These are phyloP conservation scores for Chaetomium globosum DNA, from an alignment of 2,329 filamentous ascomycete genomes.

Conservation along the genomic window DNA sequence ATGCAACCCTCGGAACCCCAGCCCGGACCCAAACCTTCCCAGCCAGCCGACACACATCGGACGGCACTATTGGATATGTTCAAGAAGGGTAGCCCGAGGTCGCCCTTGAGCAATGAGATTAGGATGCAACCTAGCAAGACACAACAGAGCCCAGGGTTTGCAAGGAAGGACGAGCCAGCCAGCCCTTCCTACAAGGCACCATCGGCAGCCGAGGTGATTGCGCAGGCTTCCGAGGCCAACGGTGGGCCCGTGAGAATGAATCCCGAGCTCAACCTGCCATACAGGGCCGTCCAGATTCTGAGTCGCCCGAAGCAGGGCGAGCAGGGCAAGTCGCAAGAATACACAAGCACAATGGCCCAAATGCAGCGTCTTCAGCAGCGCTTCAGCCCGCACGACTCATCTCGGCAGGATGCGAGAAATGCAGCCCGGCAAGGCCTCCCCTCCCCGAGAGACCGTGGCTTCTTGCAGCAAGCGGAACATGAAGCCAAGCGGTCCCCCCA, in stretches of 20 bases:
- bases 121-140: conserved; percentile 24
- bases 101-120: conserved; percentile 37
- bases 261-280: conserved; percentile 46
- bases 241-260: conserved; percentile 42
- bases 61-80: conserved; percentile 58
- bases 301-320: conserved; percentile 42
- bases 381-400: conserved; percentile 29
- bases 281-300: conserved; percentile 46
- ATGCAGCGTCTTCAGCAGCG: conserved; percentile 33
- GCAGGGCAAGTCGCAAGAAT: conserved; percentile 27
- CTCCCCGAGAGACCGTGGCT: conserved; percentile 31
- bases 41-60: conserved; percentile 48
- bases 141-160: conserved; percentile 31
- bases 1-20: conserved; percentile 23
- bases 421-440: conserved; percentile 26
- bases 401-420: conserved; percentile 33
- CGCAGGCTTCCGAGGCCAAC: conserved; percentile 39
- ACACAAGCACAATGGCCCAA: conserved; percentile 24
- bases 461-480: conserved; percentile 29
- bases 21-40: conserved; percentile 25
- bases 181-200: conserved; percentile 27
- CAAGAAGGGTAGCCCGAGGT: conserved; percentile 46
- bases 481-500: conserved; percentile 31
- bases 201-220: conserved; percentile 38
- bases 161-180: conserved; percentile 13